Evolutionary conservation across 2,329 filamentous ascomycete genomes (phyloP), one percentile per base, ranked within the genome.

Genomic region (Neoascochyta sp.): DNA sequence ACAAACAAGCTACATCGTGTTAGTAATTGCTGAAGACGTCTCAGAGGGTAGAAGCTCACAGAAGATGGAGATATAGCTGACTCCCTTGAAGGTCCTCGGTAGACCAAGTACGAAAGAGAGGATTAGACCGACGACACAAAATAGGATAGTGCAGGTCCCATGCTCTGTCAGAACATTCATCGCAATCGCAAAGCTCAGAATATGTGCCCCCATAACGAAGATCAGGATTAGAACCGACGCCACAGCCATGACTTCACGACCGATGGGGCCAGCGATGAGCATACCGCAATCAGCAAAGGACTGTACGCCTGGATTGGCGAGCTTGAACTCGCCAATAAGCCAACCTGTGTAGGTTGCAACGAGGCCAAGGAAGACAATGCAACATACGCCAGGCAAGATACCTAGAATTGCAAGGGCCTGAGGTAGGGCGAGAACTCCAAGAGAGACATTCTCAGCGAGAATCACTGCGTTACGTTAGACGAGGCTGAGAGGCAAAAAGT

Each of bases 171-270:
- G 67, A 28, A 71, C 77, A 46, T 79, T 79, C 60, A 85, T 75
- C 44, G 81, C 81, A 47, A 85, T 80, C 17, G 73, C 74, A 43
- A 84, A 84, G 0, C 80, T 83, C 39, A 86, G 65, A 29, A 83
- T 69, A 61, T 87, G 83, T n/a, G 80, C 82, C 18, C 75, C 79
- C 61, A 82, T 79, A 46, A 83, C 73, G 62, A 86, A 83, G 32
- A 81, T 64, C 21, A 86, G 66, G 58, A 84, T 77, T 11, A 85
- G 60, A 7, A 74, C 64, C 46, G 82, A 80, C 41, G 74, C 78
- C 41, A 67, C 60, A 14, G 78, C 79, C 24, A 83, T 65, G 17
- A 86, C 43, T 54, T 83, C 77, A 39, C 78, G 74, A 1, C 78
- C 80, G 21, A 75, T 64, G 11, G 62, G 65, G 7, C 83, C 83